Evolutionary conservation across 305 asterid genomes (phyloP).

Genomic region (Withania somnifera): DNA sequence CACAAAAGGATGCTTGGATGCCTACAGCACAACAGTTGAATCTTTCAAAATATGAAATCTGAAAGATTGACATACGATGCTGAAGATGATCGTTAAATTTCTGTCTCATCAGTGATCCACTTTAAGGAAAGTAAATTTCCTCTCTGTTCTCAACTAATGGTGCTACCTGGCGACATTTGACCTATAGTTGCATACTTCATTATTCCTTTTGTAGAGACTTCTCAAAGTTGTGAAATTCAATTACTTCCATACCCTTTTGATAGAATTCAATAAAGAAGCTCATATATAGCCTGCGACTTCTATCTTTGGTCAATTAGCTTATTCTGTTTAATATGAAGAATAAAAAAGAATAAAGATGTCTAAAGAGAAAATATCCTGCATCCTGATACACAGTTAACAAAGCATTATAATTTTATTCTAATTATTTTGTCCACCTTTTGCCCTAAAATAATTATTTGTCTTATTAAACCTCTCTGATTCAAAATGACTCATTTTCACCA

Average conservation of each 20-base stretch:
- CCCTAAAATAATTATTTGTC: not conserved
- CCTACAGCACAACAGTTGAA: slow-evolving; percentile 39
- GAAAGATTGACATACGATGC: not conserved
- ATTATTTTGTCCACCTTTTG: not conserved
- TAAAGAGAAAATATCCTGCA: not conserved
- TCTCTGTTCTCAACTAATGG: not conserved
- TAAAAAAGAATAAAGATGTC: too few relatives aligned
- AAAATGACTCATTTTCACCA: not conserved
- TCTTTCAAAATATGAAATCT: slow-evolving; percentile 14
- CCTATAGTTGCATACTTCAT: not conserved
- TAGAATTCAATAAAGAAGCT: not conserved
- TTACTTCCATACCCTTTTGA: not conserved
- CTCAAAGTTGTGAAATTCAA: not conserved
- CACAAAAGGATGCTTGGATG: slow-evolving; percentile 93
- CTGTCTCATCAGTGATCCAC: not conserved
- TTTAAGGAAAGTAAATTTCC: not conserved
- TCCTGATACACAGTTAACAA: not conserved
- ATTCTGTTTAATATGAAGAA: too few relatives aligned
- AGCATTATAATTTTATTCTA: not conserved
- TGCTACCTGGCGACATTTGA: not conserved
- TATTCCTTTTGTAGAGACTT: not conserved
- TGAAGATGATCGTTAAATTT: not conserved
- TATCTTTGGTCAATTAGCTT: too few relatives aligned
- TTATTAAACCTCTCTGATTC: not conserved
- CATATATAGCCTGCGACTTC: not conserved